Evolutionary conservation across 345 rosid genomes (phyloP), one percentile per base, ranked within the genome.

Genomic region (Brassica juncea): DNA sequence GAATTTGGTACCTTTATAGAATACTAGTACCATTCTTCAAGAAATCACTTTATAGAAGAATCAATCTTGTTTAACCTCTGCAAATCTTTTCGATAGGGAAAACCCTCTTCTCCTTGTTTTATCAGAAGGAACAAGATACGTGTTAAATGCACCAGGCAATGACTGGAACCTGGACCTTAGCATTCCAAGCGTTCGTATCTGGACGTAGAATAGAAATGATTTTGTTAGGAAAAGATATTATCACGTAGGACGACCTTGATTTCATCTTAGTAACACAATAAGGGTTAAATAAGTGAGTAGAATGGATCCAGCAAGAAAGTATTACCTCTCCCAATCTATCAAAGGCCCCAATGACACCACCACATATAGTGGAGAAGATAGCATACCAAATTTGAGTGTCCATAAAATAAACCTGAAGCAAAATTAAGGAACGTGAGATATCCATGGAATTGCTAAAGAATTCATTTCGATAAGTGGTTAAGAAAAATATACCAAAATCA

Each of bases 311-410:
- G 30, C 70, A 21, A 60, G 71, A 71, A 73, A 68, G 19, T 15
- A 42, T 76, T 86, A 91, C 99, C 98, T 94, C 99, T 86, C 99
- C 99, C 44, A 92, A 84, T 68, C 93, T 97, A 85, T 94, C 96
- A 82, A 90, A 91, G 77, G 98, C 99, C 60, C 99, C 98, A 85
- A 84, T 74, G 84, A 90, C 81, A 75, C 99, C 99, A 86, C 99
- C 99, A 81, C 81, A 91, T 76, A 91, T 78, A 42, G 99, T 94
- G 62, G 99, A 94, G 84, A 83, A 89, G 70, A 93, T 83, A 57
- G 98, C 75, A 86, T 94, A 94, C 99, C 98, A 94, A 74, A 94
- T 90, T 87, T 94, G 99, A 66, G 95, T 87, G 84, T 94, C 99
- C 97, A 94, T 88, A 64, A 93, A 93, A 76, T 94, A 94, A 54